Evolutionary conservation across 768 basidiomycete genomes (phyloP).

Genomic region (Crucibulum laeve): DNA sequence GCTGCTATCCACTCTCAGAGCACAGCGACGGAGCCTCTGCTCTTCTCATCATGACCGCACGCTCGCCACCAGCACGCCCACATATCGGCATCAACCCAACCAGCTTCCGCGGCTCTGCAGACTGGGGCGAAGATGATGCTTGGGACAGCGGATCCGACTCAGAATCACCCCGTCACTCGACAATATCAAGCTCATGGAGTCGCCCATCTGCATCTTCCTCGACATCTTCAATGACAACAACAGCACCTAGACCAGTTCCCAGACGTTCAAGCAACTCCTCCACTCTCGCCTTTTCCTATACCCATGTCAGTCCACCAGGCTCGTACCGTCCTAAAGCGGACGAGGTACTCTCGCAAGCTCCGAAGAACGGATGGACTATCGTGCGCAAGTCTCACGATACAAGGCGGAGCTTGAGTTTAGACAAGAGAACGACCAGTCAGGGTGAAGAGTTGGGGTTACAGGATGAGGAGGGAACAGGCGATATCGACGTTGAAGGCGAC

Average conservation of each 20-base stretch:
- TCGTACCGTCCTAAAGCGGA: slow-evolving; percentile 66
- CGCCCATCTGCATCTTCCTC: slow-evolving; percentile 25
- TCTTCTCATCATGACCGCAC: slow-evolving; percentile 40
- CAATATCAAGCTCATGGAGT: slow-evolving; percentile 41
- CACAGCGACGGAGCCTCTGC: too few species aligned
- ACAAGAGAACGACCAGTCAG: too few species aligned
- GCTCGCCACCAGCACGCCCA: slow-evolving; percentile 70
- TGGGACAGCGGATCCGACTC: slow-evolving; percentile 85
- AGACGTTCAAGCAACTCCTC: slow-evolving; percentile 38
- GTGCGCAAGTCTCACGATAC: slow-evolving; percentile 39
- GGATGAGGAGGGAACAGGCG: slow-evolving; percentile 30
- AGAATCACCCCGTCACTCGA: slow-evolving; percentile 59
- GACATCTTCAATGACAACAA: too few species aligned
- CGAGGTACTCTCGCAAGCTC: slow-evolving; percentile 22
- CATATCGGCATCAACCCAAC: slow-evolving; percentile 64
- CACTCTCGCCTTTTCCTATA: slow-evolving; percentile 76
- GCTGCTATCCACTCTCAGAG: too few species aligned
- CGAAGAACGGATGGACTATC: slow-evolving; percentile 76
- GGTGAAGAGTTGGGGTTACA: too few species aligned
- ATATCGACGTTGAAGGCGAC: slow-evolving; percentile 70
- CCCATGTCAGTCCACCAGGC: slow-evolving; percentile 70
- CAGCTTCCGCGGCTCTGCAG: slow-evolving; percentile 36
- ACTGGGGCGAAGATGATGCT: slow-evolving; percentile 84
- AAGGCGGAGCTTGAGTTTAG: too few species aligned
- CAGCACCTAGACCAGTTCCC: slow-evolving; percentile 57